Evolutionary conservation across 805 yeast genomes (phyloP), one percentile per base, ranked within the genome.

Genomic region (Saccharomyces kudriavzevii): DNA sequence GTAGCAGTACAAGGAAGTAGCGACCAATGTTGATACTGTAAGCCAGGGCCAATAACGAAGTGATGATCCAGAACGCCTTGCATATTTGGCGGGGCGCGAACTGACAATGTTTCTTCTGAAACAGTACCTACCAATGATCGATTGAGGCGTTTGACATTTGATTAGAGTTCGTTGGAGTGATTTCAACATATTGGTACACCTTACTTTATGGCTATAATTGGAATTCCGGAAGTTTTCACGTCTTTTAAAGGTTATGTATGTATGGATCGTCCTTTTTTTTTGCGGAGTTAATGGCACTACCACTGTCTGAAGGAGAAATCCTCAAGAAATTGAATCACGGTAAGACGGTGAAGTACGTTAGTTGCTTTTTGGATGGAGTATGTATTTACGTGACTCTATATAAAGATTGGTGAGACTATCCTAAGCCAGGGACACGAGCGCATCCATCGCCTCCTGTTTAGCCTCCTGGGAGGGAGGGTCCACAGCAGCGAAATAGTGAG

Each of bases 401-500:
- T 35, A 17, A 6, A 6, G 9, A 11, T 35, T 6, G 43, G 24
- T 11, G 43, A 6, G 2, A 35, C 22, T 3, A 17, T 9, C 9
- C 50, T 50, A 60, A 2, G 57, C 63, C 52, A 63, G 31, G 14
- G 60, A 51, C n/a, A 55, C 55, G 28, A 66, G 54, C 48, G 58
- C 63, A 10, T 58, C 51, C 2, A 58, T 62, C 6, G 61, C 62
- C n/a, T 63, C 62, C 25, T 61, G 65, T 49, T 58, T 63, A 3
- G 71, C 60, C 17, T 58, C 58, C 22, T 58, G 64, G 17, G 69
- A 66, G 40, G 68, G 52, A 4, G 72, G 70, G n/a, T 62, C 62
- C 10, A 66, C 74, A 2, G 88, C 92, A 58, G 87, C 79, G 59
- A 90, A 70, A 67, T 92, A 91, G 68, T 85, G 89, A 58, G 87